A percentile compares a stretch with the other conserved stretches of the same genome.
Conservation (phyloP, 2,329 filamentous ascomycete genomes). For the Ilyonectria robusta region DNA sequence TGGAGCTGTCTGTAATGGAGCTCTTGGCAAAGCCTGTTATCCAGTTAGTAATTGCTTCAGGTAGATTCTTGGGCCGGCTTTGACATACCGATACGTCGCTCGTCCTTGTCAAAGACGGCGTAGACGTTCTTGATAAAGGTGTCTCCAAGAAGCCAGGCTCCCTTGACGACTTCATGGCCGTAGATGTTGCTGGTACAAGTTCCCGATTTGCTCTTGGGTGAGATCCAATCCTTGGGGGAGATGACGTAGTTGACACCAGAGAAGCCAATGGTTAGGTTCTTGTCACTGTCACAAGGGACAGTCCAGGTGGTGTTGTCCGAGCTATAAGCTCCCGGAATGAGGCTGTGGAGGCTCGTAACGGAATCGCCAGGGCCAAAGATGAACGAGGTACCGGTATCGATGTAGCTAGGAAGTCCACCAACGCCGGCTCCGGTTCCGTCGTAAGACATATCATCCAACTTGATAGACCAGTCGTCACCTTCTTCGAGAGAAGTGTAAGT, state of each 20-base stretch:
- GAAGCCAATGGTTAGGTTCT: conserved; percentile 75
- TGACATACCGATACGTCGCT: conserved; percentile 71
- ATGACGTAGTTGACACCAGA: conserved; percentile 77
- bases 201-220: conserved; percentile 58
- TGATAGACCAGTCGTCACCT: conserved; percentile 79
- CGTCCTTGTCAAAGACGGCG: conserved; percentile 84
- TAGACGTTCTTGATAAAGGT: conserved; percentile 94
- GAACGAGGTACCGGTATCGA: conserved; percentile 89
- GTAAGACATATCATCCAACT: conserved; percentile 75
- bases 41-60: conserved; percentile 21
- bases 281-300: conserved; percentile 79
- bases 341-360: conserved; percentile 76
- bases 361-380: conserved; percentile 79
- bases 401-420: conserved; percentile 73
- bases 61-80: accelerated
- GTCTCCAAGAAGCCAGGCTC: conserved; percentile 85
- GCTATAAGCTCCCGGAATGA: conserved; percentile 73
- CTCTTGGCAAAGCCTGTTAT: conserved; percentile 42
- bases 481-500: conserved; percentile 72
- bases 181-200: conserved; percentile 81
- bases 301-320: conserved; percentile 75
- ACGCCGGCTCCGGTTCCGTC: conserved; percentile 72
- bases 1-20: conserved; percentile 32
- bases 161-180: conserved; percentile 76
- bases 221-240: conserved; percentile 79